phyloP scores from a whole-genome alignment of 805 yeast genomes.

The Saccharomyces paradoxus region DNA sequence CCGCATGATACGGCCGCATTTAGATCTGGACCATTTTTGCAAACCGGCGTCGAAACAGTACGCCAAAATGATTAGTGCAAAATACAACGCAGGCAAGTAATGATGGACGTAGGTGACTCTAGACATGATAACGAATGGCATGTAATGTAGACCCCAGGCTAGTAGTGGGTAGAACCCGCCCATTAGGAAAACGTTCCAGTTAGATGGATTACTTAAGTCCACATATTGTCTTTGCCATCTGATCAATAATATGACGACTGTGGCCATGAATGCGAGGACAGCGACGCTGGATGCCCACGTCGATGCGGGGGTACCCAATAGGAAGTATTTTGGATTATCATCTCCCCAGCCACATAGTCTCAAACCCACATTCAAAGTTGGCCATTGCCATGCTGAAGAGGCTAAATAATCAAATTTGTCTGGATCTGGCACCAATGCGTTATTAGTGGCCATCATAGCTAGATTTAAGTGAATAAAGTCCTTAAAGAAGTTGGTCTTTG shows the following conservation, averaged over 20 bases:
- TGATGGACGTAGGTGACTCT: conserved; percentile 84
- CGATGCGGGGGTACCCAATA: conserved; percentile 70
- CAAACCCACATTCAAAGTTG: conserved; percentile 63
- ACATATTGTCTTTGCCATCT: conserved; percentile 79
- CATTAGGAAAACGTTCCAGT: conserved; percentile 49
- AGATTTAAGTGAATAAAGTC: conserved; percentile 68
- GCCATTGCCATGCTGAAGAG: conserved; percentile 86
- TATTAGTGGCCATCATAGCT: conserved; percentile 93
- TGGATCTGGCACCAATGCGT: conserved; percentile 69
- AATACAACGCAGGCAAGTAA: conserved; percentile 75
- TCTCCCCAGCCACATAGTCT: conserved; percentile 74
- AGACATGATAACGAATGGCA: conserved; percentile 74
- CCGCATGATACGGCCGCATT: conserved; percentile 21
- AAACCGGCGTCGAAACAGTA: conserved; percentile 45
- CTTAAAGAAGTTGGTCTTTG: conserved; percentile 68
- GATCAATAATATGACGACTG: conserved; percentile 40
- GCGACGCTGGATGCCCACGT: conserved; percentile 68
- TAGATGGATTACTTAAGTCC: conserved; percentile 45
- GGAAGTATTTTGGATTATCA: conserved; percentile 53
- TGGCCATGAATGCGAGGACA: conserved; percentile 45
- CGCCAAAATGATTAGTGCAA: conserved; percentile 52
- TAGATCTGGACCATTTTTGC: conserved; percentile 23
- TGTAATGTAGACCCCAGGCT: conserved; percentile 72
- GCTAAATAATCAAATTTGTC: conserved; percentile 68
- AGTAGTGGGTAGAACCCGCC: conserved; percentile 73